Evolutionary conservation across 352 stramenopile species (phyloP).

Genomic region (Globisporangium spiculum): DNA sequence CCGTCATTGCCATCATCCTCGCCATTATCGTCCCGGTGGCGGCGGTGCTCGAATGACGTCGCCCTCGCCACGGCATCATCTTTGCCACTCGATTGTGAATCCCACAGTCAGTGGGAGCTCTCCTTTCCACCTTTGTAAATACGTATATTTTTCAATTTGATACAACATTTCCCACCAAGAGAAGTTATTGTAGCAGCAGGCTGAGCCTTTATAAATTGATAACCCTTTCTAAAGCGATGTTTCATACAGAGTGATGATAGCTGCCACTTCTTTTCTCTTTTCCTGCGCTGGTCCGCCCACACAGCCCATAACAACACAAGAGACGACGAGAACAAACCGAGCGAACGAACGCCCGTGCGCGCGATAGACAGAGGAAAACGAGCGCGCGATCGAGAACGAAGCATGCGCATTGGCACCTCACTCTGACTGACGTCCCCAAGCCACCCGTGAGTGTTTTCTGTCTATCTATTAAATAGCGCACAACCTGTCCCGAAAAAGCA

Average conservation of each 20-base stretch:
- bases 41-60: slow-evolving; percentile 2
- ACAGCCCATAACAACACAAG: neutral
- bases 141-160: neutral
- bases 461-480: slow-evolving; percentile 1
- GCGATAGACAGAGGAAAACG: neutral
- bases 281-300: neutral
- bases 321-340: neutral
- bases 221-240: neutral
- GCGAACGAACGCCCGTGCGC: neutral
- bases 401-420: slow-evolving; percentile 8
- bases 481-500: slow-evolving; percentile 8
- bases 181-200: neutral
- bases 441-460: neutral
- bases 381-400: neutral
- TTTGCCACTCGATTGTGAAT: neutral
- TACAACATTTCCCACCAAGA: neutral
- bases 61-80: slow-evolving; percentile 16
- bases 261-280: slow-evolving; percentile 6
- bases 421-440: neutral
- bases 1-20: neutral
- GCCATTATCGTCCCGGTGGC: neutral
- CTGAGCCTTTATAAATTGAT: neutral
- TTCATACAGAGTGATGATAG: neutral
- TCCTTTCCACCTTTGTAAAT: neutral
- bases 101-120: neutral